Conservation (phyloP, 495 filamentous ascomycete species). For the Aspergillus coremiiformis region DNA sequence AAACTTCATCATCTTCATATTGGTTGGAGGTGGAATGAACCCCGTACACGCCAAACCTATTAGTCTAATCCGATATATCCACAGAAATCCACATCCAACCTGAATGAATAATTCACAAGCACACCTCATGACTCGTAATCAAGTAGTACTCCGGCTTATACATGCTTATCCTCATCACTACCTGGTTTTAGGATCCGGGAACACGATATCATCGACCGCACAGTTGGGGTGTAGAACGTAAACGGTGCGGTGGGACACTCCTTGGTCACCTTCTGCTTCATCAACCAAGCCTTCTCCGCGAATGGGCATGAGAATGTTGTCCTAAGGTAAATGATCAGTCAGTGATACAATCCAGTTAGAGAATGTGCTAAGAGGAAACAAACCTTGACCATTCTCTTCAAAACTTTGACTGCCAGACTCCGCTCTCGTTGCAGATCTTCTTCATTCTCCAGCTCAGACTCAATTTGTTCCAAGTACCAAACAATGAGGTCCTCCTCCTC, state of each 20-base stretch:
- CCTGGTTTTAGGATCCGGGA: neutral
- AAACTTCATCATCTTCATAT: neutral
- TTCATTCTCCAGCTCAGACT: conserved; percentile 69
- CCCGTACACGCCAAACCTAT: conserved; percentile 10
- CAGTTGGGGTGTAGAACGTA: conserved; percentile 96
- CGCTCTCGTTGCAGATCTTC: conserved; percentile 75
- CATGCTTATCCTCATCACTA: neutral
- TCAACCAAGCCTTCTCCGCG: conserved; percentile 73
- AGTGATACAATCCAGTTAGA: neutral
- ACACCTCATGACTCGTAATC: conserved; percentile 12
- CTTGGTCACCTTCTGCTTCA: conserved; percentile 41
- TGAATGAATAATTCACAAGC: conserved; percentile 3
- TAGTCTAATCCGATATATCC: conserved; percentile 7
- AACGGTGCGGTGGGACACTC: conserved; percentile 49
- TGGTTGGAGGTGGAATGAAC: conserved; percentile 1
- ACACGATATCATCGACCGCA: conserved; percentile 57
- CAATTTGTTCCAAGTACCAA: conserved; percentile 94
- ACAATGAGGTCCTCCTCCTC: conserved; percentile 77
- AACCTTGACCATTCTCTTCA: conserved; percentile 96
- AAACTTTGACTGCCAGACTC: conserved; percentile 71
- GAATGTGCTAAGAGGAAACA: conserved; percentile 18
- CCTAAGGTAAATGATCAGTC: conserved; percentile 44
- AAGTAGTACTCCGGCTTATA: neutral
- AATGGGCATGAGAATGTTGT: conserved; percentile 88
- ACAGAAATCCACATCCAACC: conserved; percentile 4